Base-by-base conservation (phyloP, 495 filamentous ascomycete genomes). In the Aspergillus wentii region DNA sequence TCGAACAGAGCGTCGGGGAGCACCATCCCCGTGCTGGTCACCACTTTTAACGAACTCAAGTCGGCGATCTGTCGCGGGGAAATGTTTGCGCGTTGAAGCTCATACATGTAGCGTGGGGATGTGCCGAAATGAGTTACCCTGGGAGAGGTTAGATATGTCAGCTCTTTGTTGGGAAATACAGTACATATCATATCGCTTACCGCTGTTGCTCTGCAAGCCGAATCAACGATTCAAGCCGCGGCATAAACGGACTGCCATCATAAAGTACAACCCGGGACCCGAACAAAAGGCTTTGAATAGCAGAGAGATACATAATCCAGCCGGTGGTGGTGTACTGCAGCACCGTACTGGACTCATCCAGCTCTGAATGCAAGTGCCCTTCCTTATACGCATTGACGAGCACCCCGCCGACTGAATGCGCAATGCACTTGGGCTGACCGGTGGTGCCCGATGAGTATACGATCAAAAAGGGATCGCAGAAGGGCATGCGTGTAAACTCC, bases 301-400 rank as follows among this genome's bases (percentile, higher is more conserved):
- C 68, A 14, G 71, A 54, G 20, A 86, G 57, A 56, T 90, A 90
- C 85, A 91, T 91, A 51, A 91, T 89, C 86, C 86, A 91, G 5
- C 86, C 85, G 0, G 82, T 86, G 29, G 76, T 80, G 11, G 72
- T 78, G 45, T 74, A 80, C 61, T 85, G 75, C 51, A 72, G 25
- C 4, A 62, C 56, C 13, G 80, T 72, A 21, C 51, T 72, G 8
- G 73, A 56, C 0, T 71, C 46, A 1, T 55, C 57, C 7, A 71
- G 43, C 17, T 76, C 72, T 15, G 74, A 61, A 54, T 88, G 83
- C 20, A 88, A 60, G 3, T 60, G 56, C 5, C 62, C 60, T 51
- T 90, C 83, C 49, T 87, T 88, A 46, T 45, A 60, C 4, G 56
- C 57, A 46, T 70, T 80, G 25, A 86, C 44, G 22, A 83, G 41